Base-by-base conservation (phyloP, 2,329 filamentous ascomycete genomes). In the Monilinia fructigena region DNA sequence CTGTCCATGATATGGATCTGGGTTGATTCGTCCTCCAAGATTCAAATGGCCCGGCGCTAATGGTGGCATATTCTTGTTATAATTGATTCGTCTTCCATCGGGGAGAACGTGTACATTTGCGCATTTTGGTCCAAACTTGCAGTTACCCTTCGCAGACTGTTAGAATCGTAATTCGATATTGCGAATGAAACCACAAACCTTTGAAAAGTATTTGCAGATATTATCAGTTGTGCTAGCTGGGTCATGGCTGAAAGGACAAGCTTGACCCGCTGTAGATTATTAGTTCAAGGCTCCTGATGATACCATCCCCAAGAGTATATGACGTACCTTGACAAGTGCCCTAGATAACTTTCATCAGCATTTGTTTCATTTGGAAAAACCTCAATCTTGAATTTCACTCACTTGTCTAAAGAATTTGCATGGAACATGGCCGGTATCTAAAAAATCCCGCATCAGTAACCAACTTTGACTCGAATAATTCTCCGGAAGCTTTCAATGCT, bases 131-230 rank as follows among this genome's bases (percentile, higher is more conserved):
- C 95, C 95, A 78, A 98, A 99, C 79, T 98, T 98, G 87, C 95
- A 99, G 80, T 97, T 97, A 72, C 95, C 95, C 92, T 97, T 74
- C 63, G 35, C 65, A 63, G 60, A 74, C 70, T 73, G 75, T 72
- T 63, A 74, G 68, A 55, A 55, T n/a, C 18, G 23, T 23, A 31
- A 26, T 20, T n/a, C 35, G 53, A 50, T 31, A 31, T 31, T 31
- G 20, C 4, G 38, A 31, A n/a, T 42, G 12, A 8, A 18, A 28
- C 10, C 55, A 77, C 81, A 74, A 82, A 96, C 93, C 89, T 98
- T 99, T 76, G 93, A 91, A 78, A 98, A 99, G 81, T 98, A 99
- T 80, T 98, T 99, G 88, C 95, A 99, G 71, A 96, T 88, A 69
- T 91, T 93, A 77, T 97, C 92, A 62, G 90, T 86, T 52, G 93